phyloP scores from a whole-genome alignment of 306 rosid species.

The Clitoria ternatea region DNA sequence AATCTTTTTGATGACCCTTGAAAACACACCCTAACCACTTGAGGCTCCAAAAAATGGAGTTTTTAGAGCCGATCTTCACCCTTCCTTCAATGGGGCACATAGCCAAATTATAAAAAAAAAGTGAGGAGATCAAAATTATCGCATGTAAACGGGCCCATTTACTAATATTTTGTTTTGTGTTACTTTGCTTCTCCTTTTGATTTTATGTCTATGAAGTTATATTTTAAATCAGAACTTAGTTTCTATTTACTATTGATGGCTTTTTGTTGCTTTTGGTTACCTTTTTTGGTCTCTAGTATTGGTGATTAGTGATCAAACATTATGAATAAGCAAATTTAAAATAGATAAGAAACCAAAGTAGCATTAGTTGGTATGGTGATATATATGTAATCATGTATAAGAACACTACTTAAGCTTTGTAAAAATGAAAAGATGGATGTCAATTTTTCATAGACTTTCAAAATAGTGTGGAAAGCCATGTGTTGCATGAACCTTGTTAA shows the following conservation, averaged over 20 bases:
- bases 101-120: too few relatives aligned
- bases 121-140: too few relatives aligned
- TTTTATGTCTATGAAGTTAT: constrained; percentile 7
- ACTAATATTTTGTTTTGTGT: constrained; percentile 10
- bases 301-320: too few relatives aligned
- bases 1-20: too few relatives aligned
- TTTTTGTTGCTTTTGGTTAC: constrained; percentile 8
- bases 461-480: not conserved
- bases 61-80: too few relatives aligned
- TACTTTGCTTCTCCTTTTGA: not conserved
- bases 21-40: too few relatives aligned
- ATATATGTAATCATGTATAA: too few relatives aligned
- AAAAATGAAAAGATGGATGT: not conserved
- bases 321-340: not conserved
- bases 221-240: not conserved
- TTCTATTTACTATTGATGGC: constrained; percentile 17
- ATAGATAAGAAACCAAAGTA: not conserved
- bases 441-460: not conserved
- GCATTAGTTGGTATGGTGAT: not conserved
- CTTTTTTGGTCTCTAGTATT: not conserved
- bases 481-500: too few relatives aligned
- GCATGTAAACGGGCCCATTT: too few relatives aligned
- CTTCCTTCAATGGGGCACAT: too few relatives aligned
- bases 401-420: not conserved
- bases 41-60: too few relatives aligned